phyloP scores from a whole-genome alignment of 2,329 filamentous ascomycete species.

The Phaeosphaeria sp. region DNA sequence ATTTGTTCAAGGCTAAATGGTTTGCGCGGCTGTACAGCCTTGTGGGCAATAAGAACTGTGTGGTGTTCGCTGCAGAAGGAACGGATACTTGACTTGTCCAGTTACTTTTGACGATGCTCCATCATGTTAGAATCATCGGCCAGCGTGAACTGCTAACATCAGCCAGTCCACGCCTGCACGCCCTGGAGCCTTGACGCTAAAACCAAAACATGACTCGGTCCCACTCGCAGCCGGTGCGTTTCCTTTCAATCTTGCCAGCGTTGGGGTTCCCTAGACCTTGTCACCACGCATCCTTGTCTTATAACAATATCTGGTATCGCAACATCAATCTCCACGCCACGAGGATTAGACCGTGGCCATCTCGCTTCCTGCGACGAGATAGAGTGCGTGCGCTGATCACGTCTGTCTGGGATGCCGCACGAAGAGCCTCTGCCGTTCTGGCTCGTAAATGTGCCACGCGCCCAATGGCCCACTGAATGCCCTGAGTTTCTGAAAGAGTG shows the following conservation, averaged over 20 bases:
- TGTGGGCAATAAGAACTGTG: background rate
- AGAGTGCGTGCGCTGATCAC: background rate
- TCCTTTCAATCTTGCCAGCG: constrained; percentile 9
- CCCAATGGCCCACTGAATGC: constrained; percentile 69
- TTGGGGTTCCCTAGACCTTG: background rate
- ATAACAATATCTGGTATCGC: background rate
- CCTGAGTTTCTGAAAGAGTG: constrained; percentile 72
- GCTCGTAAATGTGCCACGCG: constrained; percentile 77
- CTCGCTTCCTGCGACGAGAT: constrained; percentile 1
- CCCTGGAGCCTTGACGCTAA: constrained; percentile 7
- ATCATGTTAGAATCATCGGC: background rate
- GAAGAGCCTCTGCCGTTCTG: constrained; percentile 68
- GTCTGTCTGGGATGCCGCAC: constrained; percentile 22
- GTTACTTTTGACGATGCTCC: background rate
- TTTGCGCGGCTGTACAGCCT: background rate
- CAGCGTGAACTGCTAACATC: constrained; percentile 5
- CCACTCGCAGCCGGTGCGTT: constrained; percentile 15
- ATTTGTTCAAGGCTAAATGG: background rate
- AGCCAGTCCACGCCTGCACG: constrained; percentile 6
- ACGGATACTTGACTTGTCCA: background rate
- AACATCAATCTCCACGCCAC: constrained; percentile 2
- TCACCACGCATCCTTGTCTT: constrained; percentile 2
- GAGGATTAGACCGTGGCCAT: background rate
- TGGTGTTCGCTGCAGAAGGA: background rate
- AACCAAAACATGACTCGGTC: constrained; percentile 20